Conservation (phyloP, 139 green algal genomes). For the Chlamydomonas sp. region DNA sequence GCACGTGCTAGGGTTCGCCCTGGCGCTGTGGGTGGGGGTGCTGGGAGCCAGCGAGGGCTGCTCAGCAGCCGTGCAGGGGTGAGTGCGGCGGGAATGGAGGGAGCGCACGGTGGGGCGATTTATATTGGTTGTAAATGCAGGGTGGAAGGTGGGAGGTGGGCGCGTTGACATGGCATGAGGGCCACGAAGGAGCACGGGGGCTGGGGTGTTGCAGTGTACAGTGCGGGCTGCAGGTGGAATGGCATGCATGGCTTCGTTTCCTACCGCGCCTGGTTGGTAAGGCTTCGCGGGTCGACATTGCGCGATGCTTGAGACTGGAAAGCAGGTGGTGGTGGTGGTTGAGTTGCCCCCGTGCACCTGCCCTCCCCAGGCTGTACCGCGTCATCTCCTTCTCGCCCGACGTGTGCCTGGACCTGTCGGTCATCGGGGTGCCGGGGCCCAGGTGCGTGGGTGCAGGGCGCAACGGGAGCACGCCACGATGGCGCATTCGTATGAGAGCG, state of each 20-base stretch:
- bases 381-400: conserved; percentile 37
- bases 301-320: too few species aligned
- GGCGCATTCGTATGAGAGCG: background rate
- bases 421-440: conserved; percentile 32
- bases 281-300: too few species aligned
- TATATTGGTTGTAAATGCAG: too few species aligned
- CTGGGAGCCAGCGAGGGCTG: conserved; percentile 33
- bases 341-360: too few species aligned
- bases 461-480: background rate
- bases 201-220: too few species aligned
- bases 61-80: conserved; percentile 34
- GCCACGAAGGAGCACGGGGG: too few species aligned
- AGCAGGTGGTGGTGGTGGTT: too few species aligned
- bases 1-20: conserved; percentile 22
- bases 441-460: background rate
- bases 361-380: conserved; percentile 2
- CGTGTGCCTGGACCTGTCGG: conserved; percentile 24
- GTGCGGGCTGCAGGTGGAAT: too few species aligned
- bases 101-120: background rate
- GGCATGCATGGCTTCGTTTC: too few species aligned
- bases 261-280: too few species aligned
- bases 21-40: conserved; percentile 37
- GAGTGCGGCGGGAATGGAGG: background rate
- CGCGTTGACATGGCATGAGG: too few species aligned
- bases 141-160: too few species aligned